Evolutionary conservation across 2,329 filamentous ascomycete species (phyloP).

Genomic region (Xylaria sp.): DNA sequence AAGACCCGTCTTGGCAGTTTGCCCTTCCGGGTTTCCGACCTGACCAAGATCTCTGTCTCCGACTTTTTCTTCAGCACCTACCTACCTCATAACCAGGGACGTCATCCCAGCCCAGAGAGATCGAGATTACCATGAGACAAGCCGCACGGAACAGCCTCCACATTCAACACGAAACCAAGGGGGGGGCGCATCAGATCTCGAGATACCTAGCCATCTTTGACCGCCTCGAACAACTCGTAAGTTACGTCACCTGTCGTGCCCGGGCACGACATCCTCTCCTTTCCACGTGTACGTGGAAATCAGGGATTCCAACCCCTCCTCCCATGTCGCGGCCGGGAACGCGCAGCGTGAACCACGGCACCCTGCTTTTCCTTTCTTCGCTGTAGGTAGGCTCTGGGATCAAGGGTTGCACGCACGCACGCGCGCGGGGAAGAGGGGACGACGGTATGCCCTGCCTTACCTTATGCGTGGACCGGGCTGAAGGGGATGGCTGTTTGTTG

Average conservation of each 20-base stretch:
- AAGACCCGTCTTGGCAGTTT: conserved; percentile 12
- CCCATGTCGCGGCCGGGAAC: background rate
- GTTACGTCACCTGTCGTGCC: conserved; percentile 11
- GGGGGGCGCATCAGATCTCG: background rate
- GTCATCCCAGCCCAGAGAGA: no score
- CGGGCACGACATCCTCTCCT: background rate
- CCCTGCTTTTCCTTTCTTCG: background rate
- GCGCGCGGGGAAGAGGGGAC: no score
- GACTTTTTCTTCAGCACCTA: background rate
- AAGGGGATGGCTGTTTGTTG: no score
- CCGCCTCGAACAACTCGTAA: background rate
- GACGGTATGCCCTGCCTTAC: no score
- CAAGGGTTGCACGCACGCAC: no score
- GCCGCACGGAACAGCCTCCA: no score
- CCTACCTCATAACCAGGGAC: background rate
- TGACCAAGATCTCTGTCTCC: background rate
- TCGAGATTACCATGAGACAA: no score
- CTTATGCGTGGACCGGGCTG: no score
- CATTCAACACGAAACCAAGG: background rate
- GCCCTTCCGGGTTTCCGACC: conserved; percentile 1
- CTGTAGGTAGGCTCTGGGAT: no score
- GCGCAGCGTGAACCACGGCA: conserved; percentile 7
- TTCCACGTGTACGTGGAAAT: conserved; percentile 8
- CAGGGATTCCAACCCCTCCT: no score
- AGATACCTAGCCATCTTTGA: no score